Evolutionary conservation across 306 rosid species (phyloP), one percentile per base, ranked within the genome.

Genomic region (Dryas drummondii): DNA sequence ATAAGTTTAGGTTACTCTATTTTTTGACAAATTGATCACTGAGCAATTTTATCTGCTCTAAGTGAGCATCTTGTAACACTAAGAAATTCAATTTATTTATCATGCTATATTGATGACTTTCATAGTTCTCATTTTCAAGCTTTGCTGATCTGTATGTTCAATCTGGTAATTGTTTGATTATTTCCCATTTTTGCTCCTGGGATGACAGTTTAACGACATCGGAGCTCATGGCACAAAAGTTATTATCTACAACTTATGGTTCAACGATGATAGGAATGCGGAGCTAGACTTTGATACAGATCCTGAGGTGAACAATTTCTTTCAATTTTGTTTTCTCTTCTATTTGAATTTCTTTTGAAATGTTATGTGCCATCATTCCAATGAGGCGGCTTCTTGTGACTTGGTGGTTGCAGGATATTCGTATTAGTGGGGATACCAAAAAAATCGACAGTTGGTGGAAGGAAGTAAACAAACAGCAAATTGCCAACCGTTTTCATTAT

Each of bases 161-260:
- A 26, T 45, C 69, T 19, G 8, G 17, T 61, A 47, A 32, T 6
- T 16, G 40, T 66, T 66, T 70, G 46, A 70, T 14, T 8, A 7
- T 14, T 45, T n/a, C 45, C 58, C 66, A 71, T 68, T 48, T 57
- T 63, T 10, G 32, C 8, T 46, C 51, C 40, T 79, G 79, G 50
- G 66, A 65, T 80, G 84, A 55, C 88, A 94, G 99, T 92, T 91
- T 87, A 80, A 87, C 59, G 87, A 90, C 80, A 85, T 91, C 76
- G 97, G 97, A 76, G 62, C 88, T 76, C 93, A 87, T 62, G 99
- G 99, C 19, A 94, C 99, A 57, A 94, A 94, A 83, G 96, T 90
- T 76, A 81, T 94, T 52, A 68, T 94, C 82, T 94, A 88, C 79
- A 94, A 91, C 79, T 88, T 94, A 82, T 94, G 99, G 99, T 73